A percentile compares a stretch with the other conserved stretches of the same genome.
Conservation (phyloP, 2,329 filamentous ascomycete species). For the Colletotrichum camelliae region DNA sequence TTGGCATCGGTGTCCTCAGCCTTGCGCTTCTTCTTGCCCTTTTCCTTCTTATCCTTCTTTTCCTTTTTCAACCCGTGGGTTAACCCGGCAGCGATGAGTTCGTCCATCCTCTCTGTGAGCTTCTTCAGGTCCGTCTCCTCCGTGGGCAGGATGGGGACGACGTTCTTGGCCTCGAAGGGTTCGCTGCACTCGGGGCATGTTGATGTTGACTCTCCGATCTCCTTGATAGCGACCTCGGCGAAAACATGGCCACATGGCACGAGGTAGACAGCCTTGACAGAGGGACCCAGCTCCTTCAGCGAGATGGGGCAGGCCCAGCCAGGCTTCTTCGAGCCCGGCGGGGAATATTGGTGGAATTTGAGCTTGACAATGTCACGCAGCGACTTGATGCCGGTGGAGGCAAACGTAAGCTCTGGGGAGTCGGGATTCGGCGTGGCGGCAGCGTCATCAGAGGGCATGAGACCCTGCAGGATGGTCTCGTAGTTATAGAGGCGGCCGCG, state of each 20-base stretch:
- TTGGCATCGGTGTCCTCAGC: constrained; percentile 52
- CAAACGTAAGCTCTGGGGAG: constrained; percentile 41
- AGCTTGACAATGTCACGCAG: constrained; percentile 88
- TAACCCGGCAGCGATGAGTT: constrained; percentile 73
- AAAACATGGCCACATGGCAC: constrained; percentile 97
- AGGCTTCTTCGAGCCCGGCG: constrained; percentile 51
- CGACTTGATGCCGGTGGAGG: constrained; percentile 70
- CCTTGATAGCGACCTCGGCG: constrained; percentile 82
- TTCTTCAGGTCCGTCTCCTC: constrained; percentile 72
- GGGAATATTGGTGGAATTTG: constrained; percentile 64
- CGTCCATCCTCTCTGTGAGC: constrained; percentile 69
- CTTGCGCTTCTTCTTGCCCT: constrained; percentile 80
- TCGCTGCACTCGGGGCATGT: constrained; percentile 76
- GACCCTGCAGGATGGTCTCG: constrained; percentile 76
- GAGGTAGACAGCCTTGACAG: constrained; percentile 82
- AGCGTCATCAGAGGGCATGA: constrained; percentile 50
- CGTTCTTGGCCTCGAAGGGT: constrained; percentile 73
- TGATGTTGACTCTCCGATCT: constrained; percentile 71
- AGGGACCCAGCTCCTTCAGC: constrained; percentile 81
- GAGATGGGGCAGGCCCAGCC: constrained; percentile 87
- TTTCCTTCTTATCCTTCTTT: constrained; percentile 51
- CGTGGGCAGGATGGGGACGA: constrained; percentile 82
- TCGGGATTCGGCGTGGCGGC: constrained; percentile 30
- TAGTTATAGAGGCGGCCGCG: constrained; percentile 92
- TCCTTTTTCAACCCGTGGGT: constrained; percentile 91